phyloP scores from a whole-genome alignment of 2,329 filamentous ascomycete species.

The Davidsoniella eucalypti region DNA sequence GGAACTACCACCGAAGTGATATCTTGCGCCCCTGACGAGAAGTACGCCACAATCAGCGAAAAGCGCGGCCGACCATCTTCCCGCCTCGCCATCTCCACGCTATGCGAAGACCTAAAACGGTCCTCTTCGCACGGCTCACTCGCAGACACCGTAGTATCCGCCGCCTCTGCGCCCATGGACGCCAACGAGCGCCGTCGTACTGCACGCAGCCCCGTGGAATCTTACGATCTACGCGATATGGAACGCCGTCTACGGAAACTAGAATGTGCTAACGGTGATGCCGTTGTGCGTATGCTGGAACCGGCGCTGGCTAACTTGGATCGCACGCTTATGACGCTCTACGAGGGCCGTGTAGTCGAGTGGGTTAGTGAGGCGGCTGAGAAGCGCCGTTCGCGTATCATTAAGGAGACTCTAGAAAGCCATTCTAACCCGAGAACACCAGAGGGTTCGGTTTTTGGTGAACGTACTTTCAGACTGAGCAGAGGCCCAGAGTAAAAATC shows the following conservation, averaged over 20 bases:
- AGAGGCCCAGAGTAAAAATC: conserved; percentile 5
- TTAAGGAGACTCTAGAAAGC: conserved; percentile 5
- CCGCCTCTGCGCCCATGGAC: conserved; percentile 3
- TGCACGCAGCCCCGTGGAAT: conserved; percentile 2
- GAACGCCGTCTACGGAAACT: conserved; percentile 29
- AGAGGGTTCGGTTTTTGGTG: conserved; percentile 6
- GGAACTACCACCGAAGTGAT: not conserved
- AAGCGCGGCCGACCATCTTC: not conserved
- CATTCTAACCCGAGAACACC: conserved; percentile 7
- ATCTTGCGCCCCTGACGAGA: not conserved
- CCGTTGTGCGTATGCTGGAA: conserved; percentile 28
- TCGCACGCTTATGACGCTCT: conserved; percentile 19
- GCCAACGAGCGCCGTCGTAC: conserved; percentile 13
- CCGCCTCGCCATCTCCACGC: not conserved
- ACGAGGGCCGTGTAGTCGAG: conserved; percentile 12
- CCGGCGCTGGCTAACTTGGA: conserved; percentile 30
- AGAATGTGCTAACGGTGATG: conserved; percentile 28
- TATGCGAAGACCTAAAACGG: not conserved
- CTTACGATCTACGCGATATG: conserved; percentile 28
- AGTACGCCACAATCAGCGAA: not conserved
- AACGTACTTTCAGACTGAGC: conserved; percentile 9
- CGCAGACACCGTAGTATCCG: not conserved
- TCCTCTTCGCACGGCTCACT: conserved; percentile 3
- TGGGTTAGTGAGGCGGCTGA: conserved; percentile 12
- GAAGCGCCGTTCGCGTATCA: conserved; percentile 5